Conservation (phyloP, 352 stramenopile genomes). For the Phytopythium sindhum region DNA sequence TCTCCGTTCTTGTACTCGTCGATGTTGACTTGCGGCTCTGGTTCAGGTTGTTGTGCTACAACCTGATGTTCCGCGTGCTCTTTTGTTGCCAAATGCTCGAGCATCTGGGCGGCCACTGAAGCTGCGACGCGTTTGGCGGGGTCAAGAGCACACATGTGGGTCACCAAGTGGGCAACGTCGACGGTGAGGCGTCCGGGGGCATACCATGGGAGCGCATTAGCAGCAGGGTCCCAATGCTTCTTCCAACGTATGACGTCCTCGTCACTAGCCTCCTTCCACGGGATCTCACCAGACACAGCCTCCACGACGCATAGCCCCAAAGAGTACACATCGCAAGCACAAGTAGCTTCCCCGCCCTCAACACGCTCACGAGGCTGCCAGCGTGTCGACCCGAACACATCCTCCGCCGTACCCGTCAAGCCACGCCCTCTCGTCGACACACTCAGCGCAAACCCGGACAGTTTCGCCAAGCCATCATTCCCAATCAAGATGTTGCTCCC, state of each 20-base stretch:
- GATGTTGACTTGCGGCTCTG: background rate
- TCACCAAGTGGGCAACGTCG: background rate
- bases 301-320: background rate
- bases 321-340: background rate
- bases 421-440: too few species aligned
- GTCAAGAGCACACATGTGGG: background rate
- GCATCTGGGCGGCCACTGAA: background rate
- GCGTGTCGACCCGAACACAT: background rate
- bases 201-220: background rate
- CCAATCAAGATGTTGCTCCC: too few species aligned
- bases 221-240: background rate
- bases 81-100: background rate
- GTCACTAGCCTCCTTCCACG: background rate
- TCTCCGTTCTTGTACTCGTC: background rate
- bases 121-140: background rate
- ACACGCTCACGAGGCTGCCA: background rate
- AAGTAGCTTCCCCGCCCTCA: background rate
- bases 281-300: background rate
- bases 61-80: background rate
- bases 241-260: background rate
- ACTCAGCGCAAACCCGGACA: too few species aligned
- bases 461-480: too few species aligned
- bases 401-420: too few species aligned
- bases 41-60: background rate
- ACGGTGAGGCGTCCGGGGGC: background rate